These are phyloP conservation scores for Populus simonii DNA, from an alignment of 345 rosid genomes.

Conservation along the genomic window DNA sequence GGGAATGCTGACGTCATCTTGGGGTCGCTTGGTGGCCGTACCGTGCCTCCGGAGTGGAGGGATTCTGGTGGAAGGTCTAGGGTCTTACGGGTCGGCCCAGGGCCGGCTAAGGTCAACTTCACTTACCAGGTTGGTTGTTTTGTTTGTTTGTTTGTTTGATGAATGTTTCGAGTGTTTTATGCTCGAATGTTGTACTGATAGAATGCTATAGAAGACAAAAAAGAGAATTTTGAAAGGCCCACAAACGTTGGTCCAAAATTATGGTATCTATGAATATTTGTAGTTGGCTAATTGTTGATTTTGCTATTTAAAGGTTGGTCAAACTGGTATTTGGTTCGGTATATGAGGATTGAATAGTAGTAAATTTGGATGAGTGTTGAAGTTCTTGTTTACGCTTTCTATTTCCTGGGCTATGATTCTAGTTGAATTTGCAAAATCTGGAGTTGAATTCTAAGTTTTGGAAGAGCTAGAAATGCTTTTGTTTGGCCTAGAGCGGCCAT, in stretches of 20 bases:
- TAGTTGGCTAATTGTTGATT: not conserved
- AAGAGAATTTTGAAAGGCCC: not conserved
- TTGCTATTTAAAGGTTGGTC: not conserved
- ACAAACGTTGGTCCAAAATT: not conserved
- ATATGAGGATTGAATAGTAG: not conserved
- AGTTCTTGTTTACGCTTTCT: not conserved
- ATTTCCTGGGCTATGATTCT: not conserved
- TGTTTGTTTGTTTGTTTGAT: not conserved
- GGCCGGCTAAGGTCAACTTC: constrained; percentile 62
- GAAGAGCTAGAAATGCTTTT: not conserved
- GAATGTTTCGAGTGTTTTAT: not conserved
- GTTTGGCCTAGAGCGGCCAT: not conserved
- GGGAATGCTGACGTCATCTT: constrained; percentile 65
- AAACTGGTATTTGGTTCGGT: not conserved
- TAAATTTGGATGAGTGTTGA: not conserved
- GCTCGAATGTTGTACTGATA: not conserved
- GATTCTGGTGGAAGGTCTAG: constrained; percentile 31
- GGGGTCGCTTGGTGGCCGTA: constrained; percentile 54
- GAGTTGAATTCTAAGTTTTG: not conserved
- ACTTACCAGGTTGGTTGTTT: constrained; percentile 61
- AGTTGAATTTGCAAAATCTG: not conserved
- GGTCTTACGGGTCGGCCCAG: constrained; percentile 61
- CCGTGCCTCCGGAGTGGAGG: constrained; percentile 60
- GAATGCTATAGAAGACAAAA: not conserved
- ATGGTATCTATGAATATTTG: not conserved